phyloP scores from a whole-genome alignment of 1,284 basidiomycete genomes.

The Ganoderma boninense region DNA sequence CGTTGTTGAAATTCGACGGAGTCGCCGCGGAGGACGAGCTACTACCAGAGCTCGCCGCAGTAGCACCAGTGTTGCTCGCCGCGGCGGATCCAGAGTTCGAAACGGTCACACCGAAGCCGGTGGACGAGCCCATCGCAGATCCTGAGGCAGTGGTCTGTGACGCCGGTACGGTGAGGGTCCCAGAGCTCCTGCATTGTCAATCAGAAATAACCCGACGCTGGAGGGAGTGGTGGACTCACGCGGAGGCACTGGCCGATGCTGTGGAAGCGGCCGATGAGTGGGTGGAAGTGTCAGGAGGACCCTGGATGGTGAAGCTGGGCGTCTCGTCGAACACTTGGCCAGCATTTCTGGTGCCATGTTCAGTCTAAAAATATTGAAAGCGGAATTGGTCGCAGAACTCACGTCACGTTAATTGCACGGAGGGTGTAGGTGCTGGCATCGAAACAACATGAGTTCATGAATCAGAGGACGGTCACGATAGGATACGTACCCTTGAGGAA shows the following conservation, averaged over 20 bases:
- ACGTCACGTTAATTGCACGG: constrained; percentile 56
- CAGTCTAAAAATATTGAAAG: neutral
- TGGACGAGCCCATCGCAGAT: neutral
- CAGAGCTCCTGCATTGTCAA: neutral
- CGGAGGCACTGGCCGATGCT: constrained; percentile 20
- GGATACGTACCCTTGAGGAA: constrained; percentile 57
- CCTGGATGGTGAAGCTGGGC: constrained; percentile 53
- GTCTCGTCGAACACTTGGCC: constrained; percentile 53
- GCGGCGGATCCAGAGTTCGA: constrained; percentile 14
- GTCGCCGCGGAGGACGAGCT: constrained; percentile 18
- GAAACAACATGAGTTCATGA: neutral
- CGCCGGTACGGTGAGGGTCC: constrained; percentile 21
- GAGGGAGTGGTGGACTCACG: neutral
- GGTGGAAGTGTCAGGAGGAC: constrained; percentile 32
- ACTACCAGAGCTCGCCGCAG: constrained; percentile 18
- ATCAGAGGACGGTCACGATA: neutral
- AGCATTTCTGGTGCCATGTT: constrained; percentile 51
- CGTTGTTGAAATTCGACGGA: constrained; percentile 34
- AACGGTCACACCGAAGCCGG: constrained; percentile 33
- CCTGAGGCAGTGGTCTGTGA: neutral
- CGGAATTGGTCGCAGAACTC: constrained; percentile 23
- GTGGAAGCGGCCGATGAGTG: constrained; percentile 31
- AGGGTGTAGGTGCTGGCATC: constrained; percentile 54
- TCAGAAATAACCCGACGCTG: neutral
- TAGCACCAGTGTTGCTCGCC: constrained; percentile 7